These are phyloP conservation scores for Saturnispora silvae DNA, from an alignment of 805 yeast species.

Conservation along the genomic window DNA sequence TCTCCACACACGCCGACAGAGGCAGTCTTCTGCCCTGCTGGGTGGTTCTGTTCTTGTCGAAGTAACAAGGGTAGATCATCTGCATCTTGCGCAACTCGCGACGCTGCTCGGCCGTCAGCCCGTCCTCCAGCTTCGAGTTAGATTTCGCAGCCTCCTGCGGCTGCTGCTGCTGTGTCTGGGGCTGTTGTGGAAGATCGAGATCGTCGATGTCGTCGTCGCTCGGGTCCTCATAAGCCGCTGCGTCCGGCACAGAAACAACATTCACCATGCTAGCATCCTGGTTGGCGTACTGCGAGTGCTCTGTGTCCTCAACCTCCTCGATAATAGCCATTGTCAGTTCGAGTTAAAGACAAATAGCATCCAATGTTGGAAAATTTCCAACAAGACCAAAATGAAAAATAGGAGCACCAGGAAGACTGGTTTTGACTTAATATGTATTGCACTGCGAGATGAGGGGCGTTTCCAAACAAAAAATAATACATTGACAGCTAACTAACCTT, in stretches of 20 bases:
- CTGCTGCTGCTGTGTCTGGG: not conserved
- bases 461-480: too few species aligned
- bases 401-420: too few species aligned
- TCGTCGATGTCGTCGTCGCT: slow-evolving; percentile 15
- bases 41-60: slow-evolving; percentile 67
- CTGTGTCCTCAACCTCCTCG: slow-evolving; percentile 69
- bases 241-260: slow-evolving; percentile 78
- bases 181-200: not conserved
- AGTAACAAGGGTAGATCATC: slow-evolving; percentile 83
- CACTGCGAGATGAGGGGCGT: too few species aligned
- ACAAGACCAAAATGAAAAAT: too few species aligned
- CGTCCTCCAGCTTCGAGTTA: not conserved
- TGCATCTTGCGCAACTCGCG: slow-evolving; percentile 62
- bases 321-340: slow-evolving; percentile 43
- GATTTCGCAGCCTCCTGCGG: not conserved
- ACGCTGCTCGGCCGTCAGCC: slow-evolving; percentile 37
- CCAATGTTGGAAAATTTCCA: not conserved
- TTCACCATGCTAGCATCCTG: slow-evolving; percentile 80
- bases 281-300: slow-evolving; percentile 50
- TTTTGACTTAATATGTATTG: too few species aligned
- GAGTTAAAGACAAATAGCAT: not conserved
- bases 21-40: slow-evolving; percentile 79
- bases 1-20: slow-evolving; percentile 56
- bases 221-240: slow-evolving; percentile 49
- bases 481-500: too few species aligned